phyloP scores from a whole-genome alignment of 495 filamentous ascomycete genomes.

The Wilcoxina mikolae region DNA sequence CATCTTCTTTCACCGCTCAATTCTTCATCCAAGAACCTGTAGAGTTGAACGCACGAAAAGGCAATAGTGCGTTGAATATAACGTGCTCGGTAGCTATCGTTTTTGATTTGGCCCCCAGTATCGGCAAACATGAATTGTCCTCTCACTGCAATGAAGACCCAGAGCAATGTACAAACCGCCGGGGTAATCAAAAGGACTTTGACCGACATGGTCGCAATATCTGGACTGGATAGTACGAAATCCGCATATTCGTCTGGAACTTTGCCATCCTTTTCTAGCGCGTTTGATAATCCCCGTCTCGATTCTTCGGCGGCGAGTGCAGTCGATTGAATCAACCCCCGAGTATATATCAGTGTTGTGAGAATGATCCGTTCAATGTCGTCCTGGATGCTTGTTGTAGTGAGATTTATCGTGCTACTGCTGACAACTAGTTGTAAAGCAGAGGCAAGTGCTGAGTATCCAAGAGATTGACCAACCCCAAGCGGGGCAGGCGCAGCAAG shows the following conservation, averaged over 20 bases:
- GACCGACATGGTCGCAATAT: constrained; percentile 4
- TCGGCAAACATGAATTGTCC: neutral
- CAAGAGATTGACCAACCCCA: neutral
- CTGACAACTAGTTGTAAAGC: neutral
- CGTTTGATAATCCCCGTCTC: neutral
- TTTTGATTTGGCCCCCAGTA: neutral
- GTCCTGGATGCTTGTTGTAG: neutral
- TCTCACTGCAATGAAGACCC: neutral
- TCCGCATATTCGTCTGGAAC: neutral
- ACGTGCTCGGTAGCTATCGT: neutral
- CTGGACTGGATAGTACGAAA: neutral
- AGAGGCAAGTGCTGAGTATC: neutral
- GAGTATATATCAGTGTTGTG: neutral
- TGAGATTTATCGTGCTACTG: neutral
- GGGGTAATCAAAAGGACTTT: neutral
- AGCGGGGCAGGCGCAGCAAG: neutral
- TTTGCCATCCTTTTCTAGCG: neutral
- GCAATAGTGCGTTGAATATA: neutral
- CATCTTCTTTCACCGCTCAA: neutral
- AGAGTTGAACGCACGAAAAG: constrained; percentile 1
- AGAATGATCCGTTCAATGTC: neutral
- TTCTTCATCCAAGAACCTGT: constrained; percentile 5
- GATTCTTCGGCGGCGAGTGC: neutral
- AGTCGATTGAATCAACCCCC: neutral
- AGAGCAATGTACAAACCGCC: neutral